phyloP scores from a whole-genome alignment of 2,329 filamentous ascomycete species.

The Botrytis elliptica region DNA sequence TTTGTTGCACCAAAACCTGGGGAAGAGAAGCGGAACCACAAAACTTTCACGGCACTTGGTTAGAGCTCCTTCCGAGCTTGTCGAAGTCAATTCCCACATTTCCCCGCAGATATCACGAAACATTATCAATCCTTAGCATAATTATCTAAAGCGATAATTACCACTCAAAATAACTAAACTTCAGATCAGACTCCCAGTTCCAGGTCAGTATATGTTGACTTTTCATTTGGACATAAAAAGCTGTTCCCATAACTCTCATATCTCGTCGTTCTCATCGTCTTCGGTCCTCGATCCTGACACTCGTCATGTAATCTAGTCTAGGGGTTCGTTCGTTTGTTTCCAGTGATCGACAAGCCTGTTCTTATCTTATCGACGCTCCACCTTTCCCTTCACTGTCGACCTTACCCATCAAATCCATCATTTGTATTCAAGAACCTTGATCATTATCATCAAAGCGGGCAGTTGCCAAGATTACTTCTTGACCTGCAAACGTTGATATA shows the following conservation, averaged over 20 bases:
- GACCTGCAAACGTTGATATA: background rate
- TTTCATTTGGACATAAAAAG: background rate
- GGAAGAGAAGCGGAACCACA: background rate
- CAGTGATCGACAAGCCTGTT: slow-evolving; percentile 6
- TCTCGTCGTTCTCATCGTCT: background rate
- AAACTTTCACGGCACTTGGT: background rate
- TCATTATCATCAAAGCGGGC: background rate
- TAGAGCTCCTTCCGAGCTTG: background rate
- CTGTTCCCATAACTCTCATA: no score
- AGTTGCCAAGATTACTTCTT: background rate
- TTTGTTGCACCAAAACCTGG: background rate
- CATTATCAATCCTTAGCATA: background rate
- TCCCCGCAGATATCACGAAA: background rate
- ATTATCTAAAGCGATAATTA: background rate
- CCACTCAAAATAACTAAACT: background rate
- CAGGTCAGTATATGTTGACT: background rate
- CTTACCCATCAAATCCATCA: background rate
- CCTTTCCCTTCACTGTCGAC: background rate
- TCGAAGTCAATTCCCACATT: background rate
- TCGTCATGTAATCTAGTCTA: background rate
- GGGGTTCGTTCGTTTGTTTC: background rate
- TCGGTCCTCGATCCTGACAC: background rate
- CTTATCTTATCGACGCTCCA: slow-evolving; percentile 14
- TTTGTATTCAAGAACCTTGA: background rate
- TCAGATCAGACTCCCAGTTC: background rate